phyloP scores from a whole-genome alignment of 208 protist species.

The Crithidia acanthocephali region DNA sequence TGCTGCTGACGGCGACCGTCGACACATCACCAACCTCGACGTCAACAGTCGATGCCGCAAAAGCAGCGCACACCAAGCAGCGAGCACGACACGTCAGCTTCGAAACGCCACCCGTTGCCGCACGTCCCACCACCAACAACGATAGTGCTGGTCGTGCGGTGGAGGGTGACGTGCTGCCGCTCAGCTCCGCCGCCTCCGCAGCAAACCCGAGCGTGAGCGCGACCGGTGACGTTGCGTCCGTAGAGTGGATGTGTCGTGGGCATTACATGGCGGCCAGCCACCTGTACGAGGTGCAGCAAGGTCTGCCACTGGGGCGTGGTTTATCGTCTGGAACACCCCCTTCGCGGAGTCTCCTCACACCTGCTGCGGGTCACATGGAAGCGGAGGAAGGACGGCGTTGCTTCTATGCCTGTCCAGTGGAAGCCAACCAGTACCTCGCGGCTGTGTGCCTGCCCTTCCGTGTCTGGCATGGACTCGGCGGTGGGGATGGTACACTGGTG shows the following conservation, averaged over 20 bases:
- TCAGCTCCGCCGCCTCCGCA: neutral
- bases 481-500: slow-evolving; percentile 21
- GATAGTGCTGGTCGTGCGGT: neutral
- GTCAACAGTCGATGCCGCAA: neutral
- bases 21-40: neutral
- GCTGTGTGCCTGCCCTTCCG: slow-evolving; percentile 38
- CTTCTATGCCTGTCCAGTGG: slow-evolving; percentile 52
- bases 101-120: neutral
- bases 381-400: slow-evolving; percentile 36
- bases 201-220: neutral
- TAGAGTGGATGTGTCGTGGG: slow-evolving; percentile 26
- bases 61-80: neutral
- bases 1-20: slow-evolving; percentile 18
- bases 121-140: neutral
- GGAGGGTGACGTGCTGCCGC: neutral
- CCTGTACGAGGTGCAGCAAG: slow-evolving; percentile 40
- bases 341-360: neutral
- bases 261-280: slow-evolving; percentile 47
- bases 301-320: slow-evolving; percentile 10
- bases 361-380: slow-evolving; percentile 15
- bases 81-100: neutral
- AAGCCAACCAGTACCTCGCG: slow-evolving; percentile 50
- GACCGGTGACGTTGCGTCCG: neutral
- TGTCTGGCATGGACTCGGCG: slow-evolving; percentile 53
- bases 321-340: neutral